Percentiles rank a stretch among this genome's conserved stretches.
Conservation (phyloP, 2,329 filamentous ascomycete genomes). For the Colletotrichum lini region DNA sequence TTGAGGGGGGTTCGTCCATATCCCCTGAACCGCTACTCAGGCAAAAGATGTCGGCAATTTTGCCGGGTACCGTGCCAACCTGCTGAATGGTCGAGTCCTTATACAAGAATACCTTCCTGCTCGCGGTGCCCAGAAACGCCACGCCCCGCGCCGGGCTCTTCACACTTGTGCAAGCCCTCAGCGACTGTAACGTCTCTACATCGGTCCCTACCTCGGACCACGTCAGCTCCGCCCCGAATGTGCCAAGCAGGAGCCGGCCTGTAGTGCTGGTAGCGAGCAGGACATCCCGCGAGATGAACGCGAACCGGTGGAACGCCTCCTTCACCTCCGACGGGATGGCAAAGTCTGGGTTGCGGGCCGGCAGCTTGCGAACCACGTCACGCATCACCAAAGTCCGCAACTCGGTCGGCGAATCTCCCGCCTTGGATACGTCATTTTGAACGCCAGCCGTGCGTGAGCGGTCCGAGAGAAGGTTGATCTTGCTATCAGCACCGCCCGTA, state of each 20-base stretch:
- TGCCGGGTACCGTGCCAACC: conserved; percentile 59
- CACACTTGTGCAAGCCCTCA: conserved; percentile 65
- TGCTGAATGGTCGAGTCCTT: conserved; percentile 50
- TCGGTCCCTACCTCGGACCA: conserved; percentile 62
- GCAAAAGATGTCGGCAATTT: conserved; percentile 66
- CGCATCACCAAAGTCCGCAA: conserved; percentile 50
- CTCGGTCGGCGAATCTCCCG: conserved; percentile 26
- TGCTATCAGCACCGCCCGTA: conserved; percentile 90
- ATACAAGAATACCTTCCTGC: conserved; percentile 64
- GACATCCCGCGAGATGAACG: conserved; percentile 68
- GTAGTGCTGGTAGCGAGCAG: conserved; percentile 73
- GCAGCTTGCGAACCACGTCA: conserved; percentile 49
- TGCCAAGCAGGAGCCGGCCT: conserved; percentile 70
- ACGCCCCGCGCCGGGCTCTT: conserved; percentile 55
- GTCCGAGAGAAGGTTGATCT: conserved; percentile 65
- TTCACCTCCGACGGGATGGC: conserved; percentile 45
- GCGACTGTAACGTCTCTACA: conserved; percentile 52
- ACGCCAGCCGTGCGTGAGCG: neutral
- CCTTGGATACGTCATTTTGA: neutral
- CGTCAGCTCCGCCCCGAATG: conserved; percentile 48
- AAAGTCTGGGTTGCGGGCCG: conserved; percentile 50
- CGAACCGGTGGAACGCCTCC: conserved; percentile 72
- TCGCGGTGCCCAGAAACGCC: conserved; percentile 65
- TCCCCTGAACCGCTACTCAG: conserved; percentile 45
- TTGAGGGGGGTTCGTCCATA: neutral